Conservation (phyloP, 106 monocot genomes). For the Posidonia australis region DNA sequence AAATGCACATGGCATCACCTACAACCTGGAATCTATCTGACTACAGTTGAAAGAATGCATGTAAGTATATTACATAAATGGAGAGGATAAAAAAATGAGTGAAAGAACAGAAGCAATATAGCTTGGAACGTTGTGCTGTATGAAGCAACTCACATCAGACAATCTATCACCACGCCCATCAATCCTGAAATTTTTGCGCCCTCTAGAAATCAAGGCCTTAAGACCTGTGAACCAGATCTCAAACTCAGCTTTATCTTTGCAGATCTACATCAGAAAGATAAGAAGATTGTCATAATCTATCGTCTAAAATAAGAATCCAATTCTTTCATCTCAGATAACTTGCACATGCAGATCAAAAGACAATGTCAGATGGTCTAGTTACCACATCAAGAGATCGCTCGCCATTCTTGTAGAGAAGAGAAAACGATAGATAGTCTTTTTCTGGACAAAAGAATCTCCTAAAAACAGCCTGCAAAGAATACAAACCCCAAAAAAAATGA, state of each 20-base stretch:
- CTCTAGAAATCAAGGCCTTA: conserved; percentile 10
- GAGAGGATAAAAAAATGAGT: no score
- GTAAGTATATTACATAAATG: no score
- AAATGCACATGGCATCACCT: no score
- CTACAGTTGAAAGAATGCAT: no score
- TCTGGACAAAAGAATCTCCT: conserved; percentile 21
- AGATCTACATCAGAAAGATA: conserved; percentile 9
- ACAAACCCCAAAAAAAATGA: neutral
- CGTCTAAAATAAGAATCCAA: neutral
- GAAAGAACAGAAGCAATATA: neutral
- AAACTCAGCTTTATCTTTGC: conserved; percentile 21
- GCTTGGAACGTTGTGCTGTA: neutral
- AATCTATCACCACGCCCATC: conserved; percentile 1
- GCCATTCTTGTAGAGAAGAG: conserved; percentile 19
- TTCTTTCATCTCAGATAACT: neutral
- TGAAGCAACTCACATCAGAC: conserved; percentile 11
- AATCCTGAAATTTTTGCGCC: neutral
- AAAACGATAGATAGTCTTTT: conserved; percentile 24
- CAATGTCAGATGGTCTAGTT: neutral
- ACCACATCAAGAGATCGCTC: conserved; percentile 29
- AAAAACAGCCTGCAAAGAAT: conserved; percentile 18
- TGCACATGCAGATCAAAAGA: neutral
- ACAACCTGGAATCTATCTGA: no score
- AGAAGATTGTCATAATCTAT: neutral
- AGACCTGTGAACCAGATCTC: conserved; percentile 22